Conservation (phyloP, 371 early-diverging fungal genomes). For the Mortierella sp. region DNA sequence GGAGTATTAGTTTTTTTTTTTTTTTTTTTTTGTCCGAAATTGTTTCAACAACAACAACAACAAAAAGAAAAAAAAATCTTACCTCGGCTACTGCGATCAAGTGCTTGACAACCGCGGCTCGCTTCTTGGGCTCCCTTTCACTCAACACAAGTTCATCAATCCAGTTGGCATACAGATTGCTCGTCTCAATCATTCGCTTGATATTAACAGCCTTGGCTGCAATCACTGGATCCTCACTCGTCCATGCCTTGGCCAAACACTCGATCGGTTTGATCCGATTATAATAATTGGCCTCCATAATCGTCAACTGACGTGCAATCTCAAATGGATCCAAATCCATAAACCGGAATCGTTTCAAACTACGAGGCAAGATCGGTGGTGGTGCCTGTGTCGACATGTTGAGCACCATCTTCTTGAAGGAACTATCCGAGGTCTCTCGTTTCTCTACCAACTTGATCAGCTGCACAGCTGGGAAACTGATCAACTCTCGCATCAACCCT, state of each 20-base stretch:
- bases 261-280: slow-evolving; percentile 87
- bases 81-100: slow-evolving; percentile 87
- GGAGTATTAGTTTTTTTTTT: neutral
- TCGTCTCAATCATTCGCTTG: slow-evolving; percentile 80
- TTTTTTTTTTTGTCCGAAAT: no score
- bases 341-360: slow-evolving; percentile 72
- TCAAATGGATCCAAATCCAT: slow-evolving; percentile 93
- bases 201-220: slow-evolving; percentile 68
- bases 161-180: slow-evolving; percentile 77
- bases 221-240: slow-evolving; percentile 70
- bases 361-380: slow-evolving; percentile 77
- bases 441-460: slow-evolving; percentile 76
- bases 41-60: neutral
- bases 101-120: slow-evolving; percentile 82
- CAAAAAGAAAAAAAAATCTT: slow-evolving; percentile 18
- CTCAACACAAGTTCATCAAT: slow-evolving; percentile 80
- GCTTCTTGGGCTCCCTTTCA: slow-evolving; percentile 81
- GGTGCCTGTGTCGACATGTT: slow-evolving; percentile 70
- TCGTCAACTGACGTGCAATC: slow-evolving; percentile 92
- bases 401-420: slow-evolving; percentile 68
- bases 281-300: slow-evolving; percentile 87
- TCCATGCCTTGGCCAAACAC: slow-evolving; percentile 91
- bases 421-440: slow-evolving; percentile 68
- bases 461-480: slow-evolving; percentile 75
- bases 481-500: slow-evolving; percentile 76